phyloP scores from a whole-genome alignment of 176 grass and related monocot species.

The Calamus simplicifolius region DNA sequence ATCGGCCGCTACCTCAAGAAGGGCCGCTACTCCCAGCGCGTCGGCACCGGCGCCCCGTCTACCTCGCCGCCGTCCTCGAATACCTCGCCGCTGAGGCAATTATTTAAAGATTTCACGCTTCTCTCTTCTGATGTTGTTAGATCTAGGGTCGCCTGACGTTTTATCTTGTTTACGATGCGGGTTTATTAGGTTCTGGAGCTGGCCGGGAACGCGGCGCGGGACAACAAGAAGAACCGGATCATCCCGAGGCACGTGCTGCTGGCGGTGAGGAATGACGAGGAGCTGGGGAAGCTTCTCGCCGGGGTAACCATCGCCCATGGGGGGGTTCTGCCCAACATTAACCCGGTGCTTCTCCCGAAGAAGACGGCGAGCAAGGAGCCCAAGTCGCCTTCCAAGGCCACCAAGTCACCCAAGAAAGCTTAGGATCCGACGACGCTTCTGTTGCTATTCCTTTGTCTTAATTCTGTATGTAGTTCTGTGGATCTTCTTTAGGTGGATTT shows the following conservation, averaged over 20 bases:
- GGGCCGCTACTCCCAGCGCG: conserved; percentile 17
- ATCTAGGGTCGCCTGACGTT: no score
- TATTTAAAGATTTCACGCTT: background rate
- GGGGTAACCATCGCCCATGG: conserved; percentile 24
- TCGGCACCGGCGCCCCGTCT: conserved; percentile 19
- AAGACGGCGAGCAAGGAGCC: conserved; percentile 15
- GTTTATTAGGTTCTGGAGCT: conserved; percentile 12
- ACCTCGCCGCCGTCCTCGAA: conserved; percentile 20
- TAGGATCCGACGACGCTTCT: background rate
- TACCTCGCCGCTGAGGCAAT: conserved; percentile 24
- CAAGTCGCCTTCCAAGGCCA: conserved; percentile 14
- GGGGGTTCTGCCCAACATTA: conserved; percentile 23
- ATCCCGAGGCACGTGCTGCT: conserved; percentile 20
- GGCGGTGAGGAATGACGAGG: conserved; percentile 24
- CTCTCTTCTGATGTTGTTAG: no score
- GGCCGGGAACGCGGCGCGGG: conserved; percentile 24
- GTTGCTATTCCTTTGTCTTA: background rate
- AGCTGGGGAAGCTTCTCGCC: conserved; percentile 20
- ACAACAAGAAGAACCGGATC: conserved; percentile 29
- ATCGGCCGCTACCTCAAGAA: conserved; percentile 21
- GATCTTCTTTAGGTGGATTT: no score
- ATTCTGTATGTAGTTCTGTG: background rate
- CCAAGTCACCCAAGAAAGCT: conserved; percentile 21
- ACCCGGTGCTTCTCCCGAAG: conserved; percentile 22
- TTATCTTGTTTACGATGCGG: no score